Evolutionary conservation across 2,329 filamentous ascomycete species (phyloP), one percentile per base, ranked within the genome.

Genomic region (Dryadomyces sulphureus): DNA sequence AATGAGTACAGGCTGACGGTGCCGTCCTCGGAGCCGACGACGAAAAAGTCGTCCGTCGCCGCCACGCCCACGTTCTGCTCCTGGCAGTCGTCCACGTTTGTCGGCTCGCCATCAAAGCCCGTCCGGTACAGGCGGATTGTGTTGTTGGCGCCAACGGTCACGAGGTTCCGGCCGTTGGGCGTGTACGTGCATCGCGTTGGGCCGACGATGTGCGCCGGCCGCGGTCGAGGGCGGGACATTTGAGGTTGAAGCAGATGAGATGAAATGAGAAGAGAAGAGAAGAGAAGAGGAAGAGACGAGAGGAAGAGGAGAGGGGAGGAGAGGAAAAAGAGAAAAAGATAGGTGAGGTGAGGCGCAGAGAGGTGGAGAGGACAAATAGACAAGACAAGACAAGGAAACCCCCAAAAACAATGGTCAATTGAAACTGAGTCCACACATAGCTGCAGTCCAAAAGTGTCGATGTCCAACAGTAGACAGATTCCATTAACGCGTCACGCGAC

Each of bases 1-100:
- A 95, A 72, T n/a, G 84, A 84, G 67, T 93, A 98, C 55, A 88
- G 78, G 68, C 84, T 94, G 56, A 98, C 87, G n/a, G 84, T 92
- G 57, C 93, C 92, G 65, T 96, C 89, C 62, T 98, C 90, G 19
- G 86, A 85, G 24, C 88, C 92, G 50, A 87, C 79, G 39, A 96
- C 77, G 59, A 95, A 94, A 62, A 84, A 88, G 49, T 83, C 77
- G 58, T 90, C 75, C 32, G 78, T 77, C 19, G 87, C 79, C 25
- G 79, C 83, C 20, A 96, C 77, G 27, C 82, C 79, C 19, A 84
- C 72, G 58, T 94, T 94, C 53, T 85, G 82, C 54, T 95, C 90
- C 50, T 84, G 83, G 46, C 83, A 87, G 52, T 95, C 87, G 60
- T 96, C 90, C 47, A 98, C 82, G 48, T 90, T 94, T 48, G 77